Conservation (phyloP, 768 basidiomycete genomes). For the Leccinum obscurum region DNA sequence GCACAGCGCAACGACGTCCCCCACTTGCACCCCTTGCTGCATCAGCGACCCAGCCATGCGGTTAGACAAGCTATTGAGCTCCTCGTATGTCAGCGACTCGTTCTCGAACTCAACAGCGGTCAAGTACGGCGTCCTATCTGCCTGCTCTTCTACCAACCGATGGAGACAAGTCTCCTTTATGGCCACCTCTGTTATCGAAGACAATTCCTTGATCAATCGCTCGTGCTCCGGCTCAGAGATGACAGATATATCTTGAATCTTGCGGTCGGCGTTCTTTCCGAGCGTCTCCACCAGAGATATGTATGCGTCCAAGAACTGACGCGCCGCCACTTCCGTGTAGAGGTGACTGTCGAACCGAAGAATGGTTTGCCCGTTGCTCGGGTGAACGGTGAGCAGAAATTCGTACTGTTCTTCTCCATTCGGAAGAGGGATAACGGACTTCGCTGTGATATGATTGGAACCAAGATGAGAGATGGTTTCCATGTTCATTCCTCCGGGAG, state of each 20-base stretch:
- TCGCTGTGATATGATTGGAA: constrained; percentile 14
- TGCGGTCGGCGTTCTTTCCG: constrained; percentile 11
- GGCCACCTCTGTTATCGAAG: constrained; percentile 16
- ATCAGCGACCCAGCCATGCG: constrained; percentile 31
- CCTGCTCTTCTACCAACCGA: constrained; percentile 20
- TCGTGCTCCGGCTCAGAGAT: constrained; percentile 17
- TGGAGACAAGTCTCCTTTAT: constrained; percentile 21
- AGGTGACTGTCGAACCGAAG: constrained; percentile 33
- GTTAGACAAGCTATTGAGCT: constrained; percentile 34
- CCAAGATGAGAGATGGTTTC: constrained; percentile 24
- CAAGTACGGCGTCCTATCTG: constrained; percentile 20
- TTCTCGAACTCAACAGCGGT: constrained; percentile 30
- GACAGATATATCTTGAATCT: constrained; percentile 21
- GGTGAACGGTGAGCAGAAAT: constrained; percentile 27
- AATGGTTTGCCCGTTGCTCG: constrained; percentile 24
- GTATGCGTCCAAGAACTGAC: constrained; percentile 32
- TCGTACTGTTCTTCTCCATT: constrained; percentile 31
- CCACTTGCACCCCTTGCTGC: constrained; percentile 26
- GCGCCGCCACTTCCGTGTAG: constrained; percentile 29
- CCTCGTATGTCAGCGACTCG: constrained; percentile 32
- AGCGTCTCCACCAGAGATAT: constrained; percentile 30
- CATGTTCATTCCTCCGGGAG: constrained; percentile 30
- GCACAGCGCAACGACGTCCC: constrained; percentile 30
- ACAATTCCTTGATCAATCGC: constrained; percentile 27
- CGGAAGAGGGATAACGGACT: constrained; percentile 24